Evolutionary conservation across 2,329 filamentous ascomycete species (phyloP), one percentile per base, ranked within the genome.

Genomic region (Alternaria dauci): DNA sequence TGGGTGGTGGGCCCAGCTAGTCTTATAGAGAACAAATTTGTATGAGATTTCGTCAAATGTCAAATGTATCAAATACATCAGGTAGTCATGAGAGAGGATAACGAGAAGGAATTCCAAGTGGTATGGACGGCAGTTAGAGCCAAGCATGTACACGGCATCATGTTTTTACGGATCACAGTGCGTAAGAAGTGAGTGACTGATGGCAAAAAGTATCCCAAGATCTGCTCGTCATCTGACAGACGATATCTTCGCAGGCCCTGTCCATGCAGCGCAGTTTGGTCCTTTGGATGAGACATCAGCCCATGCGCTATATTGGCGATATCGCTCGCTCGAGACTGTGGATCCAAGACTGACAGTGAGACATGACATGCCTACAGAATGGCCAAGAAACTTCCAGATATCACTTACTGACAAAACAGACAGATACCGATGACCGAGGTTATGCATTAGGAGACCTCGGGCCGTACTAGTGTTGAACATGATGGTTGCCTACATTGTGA

Each of bases 401-500:
- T 23, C 32, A 50, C 14, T 11, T 16, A 23, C 30, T 25, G 32
- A 12, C 20, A n/a, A n/a, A n/a, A 32, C 46, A 16, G 14, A n/a
- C 14, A n/a, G 8, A 25, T 8, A 18, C 1, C 20, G 20, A 11
- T 26, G 32, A n/a, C 30, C 20, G 20, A 25, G 16, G 11, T 14
- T n/a, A 34, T 25, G 47, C 26, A 23, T 5, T 46, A 28, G 14
- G 38, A 52, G 38, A 28, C 7, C 32, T 11, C 20, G 14, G 1
- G 32, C 25, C 32, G 1, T 20, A 25, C 32, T 50, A 38, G 30
- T 38, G 30, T 12, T 16, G 8, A 50, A n/a, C 8, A 36, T 25
- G 20, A 8, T 7, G 38, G 46, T 38, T 50, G 46, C 46, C 32
- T 50, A 50, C 46, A 38, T 38, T 36, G 30, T 50, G 46, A 50